Percentiles rank a stretch among this genome's conserved stretches.
These are phyloP conservation scores for Zangia roseola DNA, from an alignment of 768 basidiomycete species.

Conservation along the genomic window DNA sequence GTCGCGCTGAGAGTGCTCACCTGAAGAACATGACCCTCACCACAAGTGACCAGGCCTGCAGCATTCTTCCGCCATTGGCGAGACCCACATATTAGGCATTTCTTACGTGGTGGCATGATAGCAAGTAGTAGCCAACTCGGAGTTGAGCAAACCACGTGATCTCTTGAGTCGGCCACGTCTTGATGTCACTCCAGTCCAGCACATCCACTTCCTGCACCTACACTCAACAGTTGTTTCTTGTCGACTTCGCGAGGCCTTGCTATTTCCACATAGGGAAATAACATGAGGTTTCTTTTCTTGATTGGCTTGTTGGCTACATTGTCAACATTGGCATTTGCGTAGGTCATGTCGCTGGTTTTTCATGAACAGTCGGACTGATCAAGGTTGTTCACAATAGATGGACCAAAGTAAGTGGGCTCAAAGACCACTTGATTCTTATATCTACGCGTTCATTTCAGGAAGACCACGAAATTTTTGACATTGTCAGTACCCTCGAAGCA, in stretches of 20 bases:
- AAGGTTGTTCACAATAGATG: conserved; percentile 45
- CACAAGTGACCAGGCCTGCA: conserved; percentile 80
- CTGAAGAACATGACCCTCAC: conserved; percentile 89
- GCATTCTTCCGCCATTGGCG: conserved; percentile 86
- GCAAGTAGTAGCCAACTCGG: too few species aligned
- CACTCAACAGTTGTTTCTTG: not conserved
- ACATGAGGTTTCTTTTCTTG: conserved; percentile 52
- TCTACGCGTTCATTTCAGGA: conserved; percentile 46
- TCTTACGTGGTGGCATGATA: conserved; percentile 56
- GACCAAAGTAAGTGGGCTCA: conserved; percentile 54
- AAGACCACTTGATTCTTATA: not conserved
- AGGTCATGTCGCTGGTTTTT: conserved; percentile 31
- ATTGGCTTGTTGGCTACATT: conserved; percentile 51
- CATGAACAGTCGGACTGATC: not conserved
- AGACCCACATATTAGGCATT: conserved; percentile 80
- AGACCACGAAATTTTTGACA: conserved; percentile 96
- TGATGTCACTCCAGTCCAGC: too few species aligned
- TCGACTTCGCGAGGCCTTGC: not conserved
- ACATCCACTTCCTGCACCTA: too few species aligned
- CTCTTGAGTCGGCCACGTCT: not conserved
- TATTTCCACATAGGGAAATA: not conserved
- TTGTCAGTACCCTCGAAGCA: conserved; percentile 76
- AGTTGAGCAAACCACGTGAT: not conserved
- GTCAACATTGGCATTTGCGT: conserved; percentile 57
- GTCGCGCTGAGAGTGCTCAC: conserved; percentile 39